Percentiles rank a stretch among this genome's conserved stretches.
These are phyloP conservation scores for Trichoderma arundinaceum DNA, from an alignment of 2,329 filamentous ascomycete species.

Conservation along the genomic window DNA sequence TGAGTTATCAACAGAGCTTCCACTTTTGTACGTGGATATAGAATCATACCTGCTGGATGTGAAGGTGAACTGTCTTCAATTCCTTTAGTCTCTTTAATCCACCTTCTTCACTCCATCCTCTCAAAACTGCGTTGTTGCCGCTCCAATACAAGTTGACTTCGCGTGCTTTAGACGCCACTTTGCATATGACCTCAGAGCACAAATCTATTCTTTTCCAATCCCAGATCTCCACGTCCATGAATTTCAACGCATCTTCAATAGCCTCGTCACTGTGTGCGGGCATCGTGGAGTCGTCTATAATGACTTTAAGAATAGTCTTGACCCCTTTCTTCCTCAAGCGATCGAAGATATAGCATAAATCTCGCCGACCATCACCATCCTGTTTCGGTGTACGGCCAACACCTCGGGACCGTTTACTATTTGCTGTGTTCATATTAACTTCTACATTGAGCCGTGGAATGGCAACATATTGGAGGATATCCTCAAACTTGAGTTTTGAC, in stretches of 20 bases:
- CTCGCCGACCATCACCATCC: constrained; percentile 28
- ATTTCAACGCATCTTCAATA: constrained; percentile 39
- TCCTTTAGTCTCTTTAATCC: constrained; percentile 38
- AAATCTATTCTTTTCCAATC: constrained; percentile 43
- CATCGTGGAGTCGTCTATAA: constrained; percentile 38
- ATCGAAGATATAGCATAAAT: constrained; percentile 40
- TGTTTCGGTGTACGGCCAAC: constrained; percentile 22
- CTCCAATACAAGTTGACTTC: constrained; percentile 41
- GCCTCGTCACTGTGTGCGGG: constrained; percentile 40
- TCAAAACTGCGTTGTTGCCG: constrained; percentile 44
- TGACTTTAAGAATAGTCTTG: constrained; percentile 40
- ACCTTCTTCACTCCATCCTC: constrained; percentile 41
- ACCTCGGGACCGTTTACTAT: constrained; percentile 27
- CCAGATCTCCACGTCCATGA: constrained; percentile 40
- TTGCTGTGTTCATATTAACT: constrained; percentile 27
- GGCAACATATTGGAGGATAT: constrained; percentile 40
- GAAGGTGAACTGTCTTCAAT: constrained; percentile 38
- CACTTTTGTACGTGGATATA: background rate
- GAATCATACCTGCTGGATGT: constrained; percentile 33
- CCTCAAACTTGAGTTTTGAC: constrained; percentile 37
- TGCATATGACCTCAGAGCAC: constrained; percentile 37
- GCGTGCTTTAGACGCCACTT: constrained; percentile 27
- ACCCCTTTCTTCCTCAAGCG: constrained; percentile 40
- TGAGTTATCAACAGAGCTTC: background rate
- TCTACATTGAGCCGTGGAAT: constrained; percentile 35